phyloP scores from a whole-genome alignment of 2,329 filamentous ascomycete genomes.

The Penicillium sp. region DNA sequence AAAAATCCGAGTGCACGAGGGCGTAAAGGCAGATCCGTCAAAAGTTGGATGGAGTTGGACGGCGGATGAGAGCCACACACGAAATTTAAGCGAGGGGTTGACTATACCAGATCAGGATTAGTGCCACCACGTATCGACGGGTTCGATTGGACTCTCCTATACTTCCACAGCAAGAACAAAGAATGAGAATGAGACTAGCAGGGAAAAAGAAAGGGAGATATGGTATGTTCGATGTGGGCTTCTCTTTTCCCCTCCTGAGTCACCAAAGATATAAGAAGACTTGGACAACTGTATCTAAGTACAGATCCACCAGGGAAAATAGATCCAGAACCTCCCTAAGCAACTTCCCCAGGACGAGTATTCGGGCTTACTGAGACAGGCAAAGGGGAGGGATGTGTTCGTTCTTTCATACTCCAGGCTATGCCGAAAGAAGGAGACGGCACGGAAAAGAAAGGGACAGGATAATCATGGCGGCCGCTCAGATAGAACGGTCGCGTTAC shows the following conservation, averaged over 20 bases:
- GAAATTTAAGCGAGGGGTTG: constrained; percentile 47
- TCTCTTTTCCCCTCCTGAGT: too few relatives aligned
- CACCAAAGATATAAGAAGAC: too few relatives aligned
- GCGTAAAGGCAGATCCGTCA: constrained; percentile 24
- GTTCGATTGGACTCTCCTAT: too few relatives aligned
- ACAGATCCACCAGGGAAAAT: too few relatives aligned
- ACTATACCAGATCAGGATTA: constrained; percentile 36
- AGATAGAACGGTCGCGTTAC: background rate
- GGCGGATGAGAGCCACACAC: constrained; percentile 37
- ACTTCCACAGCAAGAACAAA: background rate
- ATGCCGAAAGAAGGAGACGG: constrained; percentile 28
- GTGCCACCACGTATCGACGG: constrained; percentile 5
- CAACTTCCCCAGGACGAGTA: constrained; percentile 2
- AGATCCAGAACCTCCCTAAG: constrained; percentile 1
- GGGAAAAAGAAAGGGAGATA: too few relatives aligned
- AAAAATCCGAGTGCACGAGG: constrained; percentile 21
- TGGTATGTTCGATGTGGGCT: too few relatives aligned
- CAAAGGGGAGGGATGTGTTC: constrained; percentile 19
- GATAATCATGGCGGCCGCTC: too few relatives aligned
- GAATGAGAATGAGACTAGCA: constrained; percentile 5
- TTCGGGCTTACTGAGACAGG: constrained; percentile 17
- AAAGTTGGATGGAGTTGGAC: constrained; percentile 24
- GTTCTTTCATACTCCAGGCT: constrained; percentile 35
- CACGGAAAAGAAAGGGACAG: constrained; percentile 8
- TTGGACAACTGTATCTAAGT: too few relatives aligned